phyloP scores from a whole-genome alignment of 129 eudicot genomes.

The Flaveria bidentis region DNA sequence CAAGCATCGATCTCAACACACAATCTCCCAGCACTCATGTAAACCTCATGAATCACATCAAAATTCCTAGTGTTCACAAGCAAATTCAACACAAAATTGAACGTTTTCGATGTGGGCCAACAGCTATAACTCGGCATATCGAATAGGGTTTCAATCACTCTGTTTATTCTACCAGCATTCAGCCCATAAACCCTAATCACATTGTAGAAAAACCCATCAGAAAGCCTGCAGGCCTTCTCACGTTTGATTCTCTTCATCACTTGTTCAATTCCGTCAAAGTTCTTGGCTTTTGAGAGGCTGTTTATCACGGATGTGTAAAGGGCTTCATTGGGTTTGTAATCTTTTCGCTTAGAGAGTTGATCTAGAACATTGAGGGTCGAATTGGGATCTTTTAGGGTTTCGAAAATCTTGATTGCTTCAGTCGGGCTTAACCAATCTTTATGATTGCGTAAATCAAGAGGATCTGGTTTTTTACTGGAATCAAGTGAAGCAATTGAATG shows the following conservation, averaged over 20 bases:
- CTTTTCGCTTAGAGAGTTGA: conserved; percentile 70
- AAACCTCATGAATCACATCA: conserved; percentile 68
- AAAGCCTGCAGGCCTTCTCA: conserved; percentile 59
- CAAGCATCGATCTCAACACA: conserved; percentile 75
- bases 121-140: conserved; percentile 73
- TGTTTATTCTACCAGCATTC: conserved; percentile 60
- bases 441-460: conserved; percentile 45
- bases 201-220: conserved; percentile 70
- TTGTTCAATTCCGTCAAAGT: conserved; percentile 70
- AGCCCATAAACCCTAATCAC: conserved; percentile 68
- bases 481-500: conserved; percentile 36
- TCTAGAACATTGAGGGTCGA: conserved; percentile 45
- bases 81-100: conserved; percentile 75
- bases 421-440: conserved; percentile 89
- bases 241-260: conserved; percentile 53
- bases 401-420: conserved; percentile 64
- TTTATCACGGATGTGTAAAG: conserved; percentile 58
- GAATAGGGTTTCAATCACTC: conserved; percentile 64
- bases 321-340: conserved; percentile 78
- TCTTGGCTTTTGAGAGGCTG: conserved; percentile 53
- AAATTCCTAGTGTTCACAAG: conserved; percentile 61
- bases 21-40: conserved; percentile 49
- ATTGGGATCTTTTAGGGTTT: conserved; percentile 60
- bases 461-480: conserved; percentile 25
- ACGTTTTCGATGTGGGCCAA: conserved; percentile 70